These are phyloP conservation scores for Russula griseocarnosa DNA, from an alignment of 768 basidiomycete genomes.

Conservation along the genomic window DNA sequence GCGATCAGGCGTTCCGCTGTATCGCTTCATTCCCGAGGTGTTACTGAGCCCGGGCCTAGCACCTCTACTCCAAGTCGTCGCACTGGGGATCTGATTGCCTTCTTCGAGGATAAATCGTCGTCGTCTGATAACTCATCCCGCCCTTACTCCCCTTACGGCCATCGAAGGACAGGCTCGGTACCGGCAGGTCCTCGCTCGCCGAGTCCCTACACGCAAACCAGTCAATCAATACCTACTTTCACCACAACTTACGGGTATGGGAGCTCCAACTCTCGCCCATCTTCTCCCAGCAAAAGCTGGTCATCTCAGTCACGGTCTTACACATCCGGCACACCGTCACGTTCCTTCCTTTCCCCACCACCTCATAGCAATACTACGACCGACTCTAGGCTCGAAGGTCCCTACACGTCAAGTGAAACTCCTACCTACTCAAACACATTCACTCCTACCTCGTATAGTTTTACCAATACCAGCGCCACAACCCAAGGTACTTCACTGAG, in stretches of 20 bases:
- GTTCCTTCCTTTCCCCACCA: conserved; percentile 49
- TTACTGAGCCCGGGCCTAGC: conserved; percentile 49
- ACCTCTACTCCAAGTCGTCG: conserved; percentile 47
- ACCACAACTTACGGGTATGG: conserved; percentile 38
- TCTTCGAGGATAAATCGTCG: conserved; percentile 58
- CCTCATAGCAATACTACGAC: conserved; percentile 34
- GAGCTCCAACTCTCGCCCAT: conserved; percentile 44
- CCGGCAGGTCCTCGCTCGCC: conserved; percentile 39
- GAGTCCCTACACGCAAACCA: conserved; percentile 38
- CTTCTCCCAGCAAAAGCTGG: conserved; percentile 47
- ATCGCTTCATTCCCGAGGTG: conserved; percentile 47
- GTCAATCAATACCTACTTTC: conserved; percentile 42
- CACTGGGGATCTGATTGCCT: conserved; percentile 67
- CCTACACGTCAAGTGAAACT: conserved; percentile 30
- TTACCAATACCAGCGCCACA: conserved; percentile 35
- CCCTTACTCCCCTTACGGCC: conserved; percentile 37
- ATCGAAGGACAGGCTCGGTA: conserved; percentile 51
- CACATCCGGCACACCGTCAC: conserved; percentile 12
- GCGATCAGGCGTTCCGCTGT: conserved; percentile 46
- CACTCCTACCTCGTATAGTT: conserved; percentile 38
- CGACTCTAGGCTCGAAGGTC: conserved; percentile 38
- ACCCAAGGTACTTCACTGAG: conserved; percentile 52
- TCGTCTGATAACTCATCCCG: conserved; percentile 34
- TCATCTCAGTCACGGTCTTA: conserved; percentile 34
- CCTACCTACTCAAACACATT: conserved; percentile 39